Evolutionary conservation across 2,329 filamentous ascomycete genomes (phyloP), one percentile per base, ranked within the genome.

Genomic region (Rasamsonia emersonii): DNA sequence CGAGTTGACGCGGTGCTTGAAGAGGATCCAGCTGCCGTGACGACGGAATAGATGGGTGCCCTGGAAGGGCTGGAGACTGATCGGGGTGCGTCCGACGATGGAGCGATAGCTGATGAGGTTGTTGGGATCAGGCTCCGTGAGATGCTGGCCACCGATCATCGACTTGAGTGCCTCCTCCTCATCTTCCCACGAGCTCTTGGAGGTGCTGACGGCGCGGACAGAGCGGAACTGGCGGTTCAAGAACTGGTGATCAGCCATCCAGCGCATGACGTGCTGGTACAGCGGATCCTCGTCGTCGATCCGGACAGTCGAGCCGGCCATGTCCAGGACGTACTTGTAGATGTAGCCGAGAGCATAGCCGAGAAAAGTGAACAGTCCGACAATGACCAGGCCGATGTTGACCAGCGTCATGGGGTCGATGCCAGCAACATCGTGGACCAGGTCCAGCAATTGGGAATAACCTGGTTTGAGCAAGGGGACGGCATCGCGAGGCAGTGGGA

Each of bases 251-350:
- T 64, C 50, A 0, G 70, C 68, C 5, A 78, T 62, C 61, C 70
- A 79, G 32, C 68, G 65, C 61, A 78, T 75, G 29, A 79, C 44
- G 32, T 78, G 70, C 3, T 49, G 31, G 44, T 76, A 77, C 17
- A 78, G 75, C 33, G 72, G 67, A 44, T 80, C 75, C 25, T 62
- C 63, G 37, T 67, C 69, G 36, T 58, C 63, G 28, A 80, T 61
- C 30, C 67, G 65, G 34, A 79, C 43, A 1, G 43, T 43, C 11
- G 39, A 35, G 21, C 42, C 30, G 11, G 37, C 33, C 6, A 32
- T 28, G 3, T 34, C 28, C 24, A 43, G 28, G 4, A 41, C 34
- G 13, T 39, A 42, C 3, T 26, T 40, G 15, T 37, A 32, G 6
- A 32, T 3, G 18, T 28, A 35, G 4, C 33, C 34, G 15, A 28